Base-by-base conservation (phyloP, 73 alveolate species). In the Paramecium primaurelia region DNA sequence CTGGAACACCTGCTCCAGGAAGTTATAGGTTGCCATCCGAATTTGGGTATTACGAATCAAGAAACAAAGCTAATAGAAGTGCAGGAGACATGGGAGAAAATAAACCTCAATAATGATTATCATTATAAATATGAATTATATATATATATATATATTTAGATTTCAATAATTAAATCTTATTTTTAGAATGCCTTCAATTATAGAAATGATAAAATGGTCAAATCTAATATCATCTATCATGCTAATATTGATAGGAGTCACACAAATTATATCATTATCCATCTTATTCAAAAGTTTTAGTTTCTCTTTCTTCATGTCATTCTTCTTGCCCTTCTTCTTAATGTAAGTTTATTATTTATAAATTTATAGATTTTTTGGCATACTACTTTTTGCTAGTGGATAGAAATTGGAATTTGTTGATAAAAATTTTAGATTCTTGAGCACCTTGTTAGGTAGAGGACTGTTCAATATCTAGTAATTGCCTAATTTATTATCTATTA, bases 1-100 rank as follows among this genome's bases (percentile, higher is more conserved):
- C 44, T 45, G 49, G 85, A 12, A 89, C 96, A 26, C 98, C 98
- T 86, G 98, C 97, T 4, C 98, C 98, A 20, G 98, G 98, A 37
- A 58, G 94, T 20, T 96, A 96, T 71, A 92, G 98, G 38, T 58
- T 93, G 30, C 96, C 96, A 11, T 88, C 97, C n/a, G 98, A 96
- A n/a, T 96, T 96, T 47, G 98, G 98, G 4, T 94, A 90, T 47
- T 94, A 96, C 58, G 97, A 94, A 51, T 92, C 98, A 22, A 95
- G 59, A 26, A 32, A 73, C 10, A 73, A 20, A 73, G 37, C 47
- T 3, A 73, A 73, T 73, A 73, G 26, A 14, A 73, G 87, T 73
- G 58, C 59, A 73, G 87, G 87, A 40, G 87, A 73, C 40, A 11
- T 73, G 16, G 87, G 87, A 36, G 87, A 68, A 68, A 68, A 9